Conservation (phyloP, 306 rosid genomes). For the Cucurbita maxima region DNA sequence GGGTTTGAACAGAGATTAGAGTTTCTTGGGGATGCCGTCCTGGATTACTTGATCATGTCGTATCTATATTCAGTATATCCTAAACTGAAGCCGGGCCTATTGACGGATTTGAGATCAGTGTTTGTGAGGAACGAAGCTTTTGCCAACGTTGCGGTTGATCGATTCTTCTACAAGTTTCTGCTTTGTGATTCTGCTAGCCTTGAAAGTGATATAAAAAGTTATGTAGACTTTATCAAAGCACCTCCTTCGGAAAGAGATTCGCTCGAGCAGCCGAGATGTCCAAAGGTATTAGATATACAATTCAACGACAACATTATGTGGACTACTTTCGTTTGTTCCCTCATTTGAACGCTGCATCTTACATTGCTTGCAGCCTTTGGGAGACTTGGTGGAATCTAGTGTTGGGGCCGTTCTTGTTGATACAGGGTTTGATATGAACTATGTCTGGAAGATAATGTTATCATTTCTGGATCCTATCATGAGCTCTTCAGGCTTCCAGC, state of each 20-base stretch:
- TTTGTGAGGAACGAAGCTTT: conserved; percentile 74
- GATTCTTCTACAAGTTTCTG: conserved; percentile 47
- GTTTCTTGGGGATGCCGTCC: conserved; percentile 94
- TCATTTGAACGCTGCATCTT: not conserved
- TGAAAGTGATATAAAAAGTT: conserved; percentile 37
- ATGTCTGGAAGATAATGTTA: conserved; percentile 54
- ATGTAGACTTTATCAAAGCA: conserved; percentile 29
- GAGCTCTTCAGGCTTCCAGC: conserved; percentile 54
- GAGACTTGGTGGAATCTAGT: conserved; percentile 84
- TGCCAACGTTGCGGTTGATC: conserved; percentile 66
- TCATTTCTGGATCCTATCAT: conserved; percentile 69
- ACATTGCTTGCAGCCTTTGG: conserved; percentile 44
- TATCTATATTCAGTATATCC: conserved; percentile 90
- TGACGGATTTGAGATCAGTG: conserved; percentile 85
- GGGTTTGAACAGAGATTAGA: conserved; percentile 60
- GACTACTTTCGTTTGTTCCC: not conserved
- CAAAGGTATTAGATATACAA: conserved; percentile 45
- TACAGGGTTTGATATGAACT: conserved; percentile 60
- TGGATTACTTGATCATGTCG: conserved; percentile 85
- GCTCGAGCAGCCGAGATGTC: conserved; percentile 53
- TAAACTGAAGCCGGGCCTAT: conserved; percentile 71
- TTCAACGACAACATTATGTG: not conserved
- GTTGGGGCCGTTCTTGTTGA: conserved; percentile 89
- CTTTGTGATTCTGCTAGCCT: conserved; percentile 47
- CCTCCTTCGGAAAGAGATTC: conserved; percentile 10